A percentile compares a stretch with the other conserved stretches of the same genome.
Conservation (phyloP, 345 rosid species). For the Salix dunnii region DNA sequence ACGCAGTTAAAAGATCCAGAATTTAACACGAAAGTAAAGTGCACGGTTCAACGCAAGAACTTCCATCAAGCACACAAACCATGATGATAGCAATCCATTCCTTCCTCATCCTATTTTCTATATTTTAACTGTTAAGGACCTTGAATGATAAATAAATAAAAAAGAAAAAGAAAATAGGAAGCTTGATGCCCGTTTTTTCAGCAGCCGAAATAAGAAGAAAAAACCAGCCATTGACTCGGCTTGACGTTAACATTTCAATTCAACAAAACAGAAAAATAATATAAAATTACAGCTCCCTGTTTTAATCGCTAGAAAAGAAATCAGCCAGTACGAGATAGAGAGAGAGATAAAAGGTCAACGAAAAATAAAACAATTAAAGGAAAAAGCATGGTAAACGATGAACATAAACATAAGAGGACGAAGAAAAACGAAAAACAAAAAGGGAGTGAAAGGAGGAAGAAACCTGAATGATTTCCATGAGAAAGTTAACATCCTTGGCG, state of each 20-base stretch:
- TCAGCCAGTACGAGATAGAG: background rate
- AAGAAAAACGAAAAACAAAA: background rate
- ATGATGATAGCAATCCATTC: background rate
- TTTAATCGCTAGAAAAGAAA: background rate
- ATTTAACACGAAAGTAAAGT: background rate
- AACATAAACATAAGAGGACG: background rate
- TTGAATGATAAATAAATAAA: background rate
- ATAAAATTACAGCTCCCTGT: background rate
- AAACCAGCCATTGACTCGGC: background rate
- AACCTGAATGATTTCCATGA: conserved; percentile 77
- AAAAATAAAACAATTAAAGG: background rate
- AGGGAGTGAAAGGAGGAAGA: background rate
- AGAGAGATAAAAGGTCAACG: background rate
- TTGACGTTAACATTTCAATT: background rate
- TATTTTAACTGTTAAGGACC: background rate
- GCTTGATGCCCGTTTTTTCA: background rate
- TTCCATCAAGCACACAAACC: background rate
- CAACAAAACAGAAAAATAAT: background rate
- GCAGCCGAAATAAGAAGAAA: background rate
- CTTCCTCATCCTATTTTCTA: background rate
- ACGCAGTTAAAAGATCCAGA: background rate
- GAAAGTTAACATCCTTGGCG: conserved; percentile 60
- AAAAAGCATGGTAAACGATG: background rate
- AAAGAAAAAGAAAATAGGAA: background rate
- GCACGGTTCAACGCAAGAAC: background rate